Evolutionary conservation across 768 basidiomycete genomes (phyloP), one percentile per base, ranked within the genome.

Genomic region (Amylocystis lapponica): DNA sequence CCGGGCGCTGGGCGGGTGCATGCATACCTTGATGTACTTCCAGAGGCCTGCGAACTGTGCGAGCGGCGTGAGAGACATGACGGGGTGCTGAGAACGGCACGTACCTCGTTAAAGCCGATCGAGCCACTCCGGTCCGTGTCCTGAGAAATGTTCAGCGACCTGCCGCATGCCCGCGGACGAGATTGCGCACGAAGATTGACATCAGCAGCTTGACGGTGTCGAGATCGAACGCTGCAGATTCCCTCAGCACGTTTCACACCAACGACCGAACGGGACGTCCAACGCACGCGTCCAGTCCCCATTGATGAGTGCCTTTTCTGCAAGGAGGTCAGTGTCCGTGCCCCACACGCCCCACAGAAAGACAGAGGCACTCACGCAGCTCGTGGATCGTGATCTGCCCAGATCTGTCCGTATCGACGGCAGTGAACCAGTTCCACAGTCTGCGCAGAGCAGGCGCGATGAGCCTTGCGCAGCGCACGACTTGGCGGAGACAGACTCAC

Each of bases 141-240:
- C 74, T 75, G 43, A 5, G 23, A 33, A 23, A 27, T 10, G 19
- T 7, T 31, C 19, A 47, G 20, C 4, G n/a, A 29, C 8, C 50
- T 36, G 47, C 27, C 14, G 19, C 12, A 40, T 16, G 10, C 34
- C 9, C 14, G 30, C 25, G 26, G 17, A 12, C 19, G 23, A n/a
- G 19, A 41, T 6, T 17, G 60, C 81, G 54, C 43, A 86, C 86
- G 61, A 92, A 91, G 49, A 91, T 77, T 20, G 71, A 71, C 82
- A 92, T 88, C 49, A 90, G 69, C 26, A 90, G 71, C 68, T 87
- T 89, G 61, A 90, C 83, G 20, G 89, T 91, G 55, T 90, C 89
- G 43, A 86, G 66, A 65, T 90, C 88, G 55, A 91, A 91, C 5
- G 81, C 86, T 87, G 41, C 7, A 27, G 29, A 41, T 11, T 9